Conservation (phyloP, 257 asterid genomes). For the Fraxinus cuspidata region DNA sequence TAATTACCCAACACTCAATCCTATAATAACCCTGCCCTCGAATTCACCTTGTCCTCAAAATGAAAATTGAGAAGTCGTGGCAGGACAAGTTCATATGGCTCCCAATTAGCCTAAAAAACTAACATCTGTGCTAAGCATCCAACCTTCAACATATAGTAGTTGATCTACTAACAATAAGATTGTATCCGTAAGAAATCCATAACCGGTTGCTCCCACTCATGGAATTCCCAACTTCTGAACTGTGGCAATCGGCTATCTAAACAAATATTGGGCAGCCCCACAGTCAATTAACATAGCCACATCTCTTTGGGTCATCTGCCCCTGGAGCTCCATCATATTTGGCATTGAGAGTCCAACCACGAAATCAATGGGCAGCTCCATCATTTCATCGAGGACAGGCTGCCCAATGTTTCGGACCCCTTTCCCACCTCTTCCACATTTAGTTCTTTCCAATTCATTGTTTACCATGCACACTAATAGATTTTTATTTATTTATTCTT, state of each 20-base stretch:
- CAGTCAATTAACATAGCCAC: neutral
- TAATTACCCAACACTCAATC: neutral
- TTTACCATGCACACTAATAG: too few relatives aligned
- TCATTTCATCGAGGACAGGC: neutral
- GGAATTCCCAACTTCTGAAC: neutral
- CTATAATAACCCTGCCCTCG: neutral
- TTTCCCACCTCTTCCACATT: neutral
- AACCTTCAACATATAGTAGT: neutral
- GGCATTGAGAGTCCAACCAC: neutral
- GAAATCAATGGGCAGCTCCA: neutral
- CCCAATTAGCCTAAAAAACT: neutral
- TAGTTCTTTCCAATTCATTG: neutral
- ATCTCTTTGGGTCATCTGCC: neutral
- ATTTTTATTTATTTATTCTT: too few relatives aligned
- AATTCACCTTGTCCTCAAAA: neutral
- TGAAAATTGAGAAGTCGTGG: neutral
- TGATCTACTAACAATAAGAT: neutral
- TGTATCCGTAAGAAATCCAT: neutral
- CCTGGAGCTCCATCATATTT: neutral
- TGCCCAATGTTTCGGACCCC: neutral
- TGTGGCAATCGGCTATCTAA: neutral
- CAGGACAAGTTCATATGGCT: neutral
- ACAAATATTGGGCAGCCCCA: neutral
- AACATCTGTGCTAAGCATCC: neutral
- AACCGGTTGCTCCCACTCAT: neutral